Conservation (phyloP, 305 asterid genomes). For the Salvia sclarea region DNA sequence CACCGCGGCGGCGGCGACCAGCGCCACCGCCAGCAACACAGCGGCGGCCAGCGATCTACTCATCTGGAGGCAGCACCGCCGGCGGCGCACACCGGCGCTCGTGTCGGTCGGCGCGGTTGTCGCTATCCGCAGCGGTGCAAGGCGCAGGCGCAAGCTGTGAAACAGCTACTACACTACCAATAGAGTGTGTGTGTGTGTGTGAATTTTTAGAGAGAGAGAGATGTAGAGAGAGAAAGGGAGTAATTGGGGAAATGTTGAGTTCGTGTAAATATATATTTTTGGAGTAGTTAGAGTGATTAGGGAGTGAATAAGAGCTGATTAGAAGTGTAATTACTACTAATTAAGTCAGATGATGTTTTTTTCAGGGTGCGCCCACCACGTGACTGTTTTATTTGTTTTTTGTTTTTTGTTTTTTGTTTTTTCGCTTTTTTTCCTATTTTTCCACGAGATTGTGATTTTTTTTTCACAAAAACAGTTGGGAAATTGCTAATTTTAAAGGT, state of each 20-base stretch:
- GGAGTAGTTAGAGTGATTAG: slow-evolving; percentile 20
- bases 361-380: slow-evolving; percentile 27
- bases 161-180: slow-evolving; percentile 24
- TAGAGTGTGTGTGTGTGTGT: no score
- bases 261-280: neutral
- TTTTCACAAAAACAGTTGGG: no score
- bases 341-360: no score
- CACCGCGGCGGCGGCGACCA: slow-evolving; percentile 36
- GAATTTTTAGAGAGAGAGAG: neutral
- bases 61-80: slow-evolving; percentile 50
- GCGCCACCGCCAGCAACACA: slow-evolving; percentile 34
- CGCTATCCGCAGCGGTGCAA: slow-evolving; percentile 38
- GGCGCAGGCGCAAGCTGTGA: slow-evolving; percentile 31
- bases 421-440: neutral
- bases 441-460: neutral
- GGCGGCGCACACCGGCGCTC: slow-evolving; percentile 74
- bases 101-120: slow-evolving; percentile 45
- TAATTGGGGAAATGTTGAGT: neutral
- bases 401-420: no score
- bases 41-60: slow-evolving; percentile 45
- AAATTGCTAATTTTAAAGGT: no score
- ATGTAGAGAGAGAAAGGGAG: neutral
- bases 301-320: neutral
- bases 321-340: slow-evolving; percentile 27
- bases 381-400: neutral